Evolutionary conservation across 345 rosid genomes (phyloP).

Genomic region (Arabis hirsuta): DNA sequence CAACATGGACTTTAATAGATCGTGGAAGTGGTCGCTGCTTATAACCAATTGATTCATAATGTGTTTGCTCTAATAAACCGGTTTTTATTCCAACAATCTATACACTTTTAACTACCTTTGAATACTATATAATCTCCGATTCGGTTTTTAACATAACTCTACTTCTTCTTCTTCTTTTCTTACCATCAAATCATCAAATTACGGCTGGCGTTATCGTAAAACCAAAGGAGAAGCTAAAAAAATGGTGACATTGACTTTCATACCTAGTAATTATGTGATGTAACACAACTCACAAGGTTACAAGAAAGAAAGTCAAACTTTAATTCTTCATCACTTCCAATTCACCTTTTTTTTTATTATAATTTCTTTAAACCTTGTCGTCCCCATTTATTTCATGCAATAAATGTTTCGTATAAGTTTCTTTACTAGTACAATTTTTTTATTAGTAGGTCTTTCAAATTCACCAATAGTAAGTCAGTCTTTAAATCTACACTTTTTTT

Average conservation of each 20-base stretch:
- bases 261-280: slow-evolving; percentile 14
- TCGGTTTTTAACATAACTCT: too few species aligned
- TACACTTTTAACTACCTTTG: too few species aligned
- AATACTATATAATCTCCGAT: too few species aligned
- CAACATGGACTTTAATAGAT: too few species aligned
- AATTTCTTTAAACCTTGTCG: slow-evolving; percentile 30
- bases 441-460: slow-evolving; percentile 34
- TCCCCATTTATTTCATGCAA: slow-evolving; percentile 35
- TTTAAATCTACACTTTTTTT: slow-evolving; percentile 26
- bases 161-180: background rate
- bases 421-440: slow-evolving; percentile 24
- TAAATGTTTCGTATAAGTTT: slow-evolving; percentile 30
- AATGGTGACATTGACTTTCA: slow-evolving; percentile 36
- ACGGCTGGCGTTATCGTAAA: slow-evolving; percentile 7
- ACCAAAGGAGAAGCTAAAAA: slow-evolving; percentile 23
- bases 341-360: background rate
- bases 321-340: slow-evolving; percentile 47
- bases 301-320: slow-evolving; percentile 51
- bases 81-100: too few species aligned
- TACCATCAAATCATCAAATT: slow-evolving; percentile 8
- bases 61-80: too few species aligned
- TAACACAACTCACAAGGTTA: slow-evolving; percentile 39
- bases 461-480: slow-evolving; percentile 31
- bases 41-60: too few species aligned
- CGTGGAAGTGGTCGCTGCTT: too few species aligned